These are phyloP conservation scores for Candida wancherniae DNA, from an alignment of 805 yeast species.

Conservation along the genomic window DNA sequence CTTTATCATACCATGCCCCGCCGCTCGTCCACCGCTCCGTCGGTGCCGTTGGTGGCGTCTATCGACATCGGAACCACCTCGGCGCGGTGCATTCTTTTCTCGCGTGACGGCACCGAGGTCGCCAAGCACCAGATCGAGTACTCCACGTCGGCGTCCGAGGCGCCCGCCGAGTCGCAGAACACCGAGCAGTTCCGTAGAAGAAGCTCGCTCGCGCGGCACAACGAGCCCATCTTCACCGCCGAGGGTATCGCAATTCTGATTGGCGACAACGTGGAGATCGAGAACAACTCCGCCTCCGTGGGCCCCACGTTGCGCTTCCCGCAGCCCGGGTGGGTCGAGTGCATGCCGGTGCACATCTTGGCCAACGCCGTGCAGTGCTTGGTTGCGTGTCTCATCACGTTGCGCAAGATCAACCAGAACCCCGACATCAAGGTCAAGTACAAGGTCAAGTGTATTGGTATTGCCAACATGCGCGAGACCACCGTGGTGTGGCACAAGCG, in stretches of 20 bases:
- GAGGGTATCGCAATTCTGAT: constrained; percentile 70
- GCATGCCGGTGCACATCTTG: constrained; percentile 78
- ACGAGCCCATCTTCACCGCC: constrained; percentile 60
- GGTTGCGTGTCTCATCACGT: constrained; percentile 54
- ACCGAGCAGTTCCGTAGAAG: constrained; percentile 44
- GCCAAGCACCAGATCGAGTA: constrained; percentile 90
- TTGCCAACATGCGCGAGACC: constrained; percentile 96
- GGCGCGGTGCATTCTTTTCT: constrained; percentile 80
- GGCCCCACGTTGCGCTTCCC: constrained; percentile 76
- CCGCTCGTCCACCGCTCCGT: constrained; percentile 39
- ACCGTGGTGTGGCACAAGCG: constrained; percentile 80
- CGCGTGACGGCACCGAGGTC: constrained; percentile 66
- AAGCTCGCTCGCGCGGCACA: constrained; percentile 40
- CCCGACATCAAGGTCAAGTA: constrained; percentile 50
- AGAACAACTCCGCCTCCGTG: constrained; percentile 45
- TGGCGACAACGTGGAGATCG: constrained; percentile 56
- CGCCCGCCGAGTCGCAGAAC: constrained; percentile 37
- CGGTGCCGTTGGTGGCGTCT: constrained; percentile 52
- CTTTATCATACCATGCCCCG: constrained; percentile 37
- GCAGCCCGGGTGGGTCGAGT: constrained; percentile 90
- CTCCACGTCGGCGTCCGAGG: constrained; percentile 64
- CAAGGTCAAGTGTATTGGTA: constrained; percentile 70
- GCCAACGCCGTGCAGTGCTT: constrained; percentile 79
- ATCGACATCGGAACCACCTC: constrained; percentile 92
- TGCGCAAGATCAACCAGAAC: constrained; percentile 52